Evolutionary conservation across 305 asterid genomes (phyloP).

Genomic region (Fraxinus nigra): DNA sequence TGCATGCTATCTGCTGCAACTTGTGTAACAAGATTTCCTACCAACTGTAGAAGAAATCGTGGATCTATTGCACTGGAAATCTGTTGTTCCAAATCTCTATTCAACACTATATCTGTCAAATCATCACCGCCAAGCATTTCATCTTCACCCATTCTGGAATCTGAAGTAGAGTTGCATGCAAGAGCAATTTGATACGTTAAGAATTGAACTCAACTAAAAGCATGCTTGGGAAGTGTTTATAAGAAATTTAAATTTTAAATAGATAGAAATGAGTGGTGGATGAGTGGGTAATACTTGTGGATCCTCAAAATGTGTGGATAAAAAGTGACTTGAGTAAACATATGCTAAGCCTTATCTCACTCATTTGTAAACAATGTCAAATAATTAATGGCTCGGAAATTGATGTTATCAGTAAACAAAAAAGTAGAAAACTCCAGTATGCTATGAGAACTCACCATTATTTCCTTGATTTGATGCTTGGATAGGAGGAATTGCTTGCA

Average conservation of each 20-base stretch:
- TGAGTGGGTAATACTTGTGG: background rate
- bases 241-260: background rate
- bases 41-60: constrained; percentile 81
- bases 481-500: constrained; percentile 80
- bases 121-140: constrained; percentile 72
- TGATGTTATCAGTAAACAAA: constrained; percentile 6
- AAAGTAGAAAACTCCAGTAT: background rate
- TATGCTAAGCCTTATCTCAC: background rate
- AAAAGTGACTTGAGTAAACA: background rate
- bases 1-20: constrained; percentile 10
- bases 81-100: constrained; percentile 70
- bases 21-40: constrained; percentile 31
- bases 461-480: constrained; percentile 53
- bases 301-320: background rate
- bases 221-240: background rate
- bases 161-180: constrained; percentile 34
- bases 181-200: constrained; percentile 8
- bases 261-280: background rate
- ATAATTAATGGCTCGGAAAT: background rate
- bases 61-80: constrained; percentile 69
- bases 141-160: constrained; percentile 58
- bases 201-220: background rate
- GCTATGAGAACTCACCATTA: constrained; percentile 40
- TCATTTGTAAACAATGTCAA: background rate
- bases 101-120: constrained; percentile 40